phyloP scores from a whole-genome alignment of 1,284 basidiomycete species.

The Trichosporon ovoides region DNA sequence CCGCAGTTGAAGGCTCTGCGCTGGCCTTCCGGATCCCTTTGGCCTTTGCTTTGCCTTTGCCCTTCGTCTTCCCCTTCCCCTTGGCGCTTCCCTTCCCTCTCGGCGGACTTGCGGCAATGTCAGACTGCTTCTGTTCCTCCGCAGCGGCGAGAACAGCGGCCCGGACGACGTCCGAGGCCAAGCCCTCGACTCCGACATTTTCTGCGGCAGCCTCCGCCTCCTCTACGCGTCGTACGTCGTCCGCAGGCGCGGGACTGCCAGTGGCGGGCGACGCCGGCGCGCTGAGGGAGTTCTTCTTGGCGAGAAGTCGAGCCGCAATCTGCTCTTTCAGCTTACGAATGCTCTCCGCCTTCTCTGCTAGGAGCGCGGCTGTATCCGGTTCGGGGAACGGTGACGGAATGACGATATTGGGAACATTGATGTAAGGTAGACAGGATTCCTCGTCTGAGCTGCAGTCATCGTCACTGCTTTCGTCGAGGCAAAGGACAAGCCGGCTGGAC shows the following conservation, averaged over 20 bases:
- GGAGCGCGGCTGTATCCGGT: conserved; percentile 19
- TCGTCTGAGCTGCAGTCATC: conserved; percentile 18
- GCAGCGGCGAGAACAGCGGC: conserved; percentile 12
- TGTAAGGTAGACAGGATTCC: background rate
- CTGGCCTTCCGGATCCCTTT: background rate
- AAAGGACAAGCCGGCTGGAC: conserved; percentile 21
- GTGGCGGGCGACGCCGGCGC: background rate
- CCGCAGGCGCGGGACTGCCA: background rate
- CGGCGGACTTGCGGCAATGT: background rate
- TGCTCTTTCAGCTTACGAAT: conserved; percentile 36
- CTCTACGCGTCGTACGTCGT: background rate
- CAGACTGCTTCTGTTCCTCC: conserved; percentile 1
- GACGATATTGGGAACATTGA: conserved; percentile 8
- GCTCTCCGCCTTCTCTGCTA: conserved; percentile 33
- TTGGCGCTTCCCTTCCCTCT: background rate
- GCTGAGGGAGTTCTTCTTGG: conserved; percentile 11
- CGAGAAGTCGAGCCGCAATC: conserved; percentile 29
- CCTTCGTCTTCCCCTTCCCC: background rate
- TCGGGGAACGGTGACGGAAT: conserved; percentile 12
- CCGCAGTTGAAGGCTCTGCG: no score
- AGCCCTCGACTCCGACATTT: conserved; percentile 5
- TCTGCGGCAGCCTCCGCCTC: conserved; percentile 10
- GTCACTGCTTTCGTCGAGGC: conserved; percentile 31
- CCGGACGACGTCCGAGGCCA: conserved; percentile 8
- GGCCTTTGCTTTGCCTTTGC: no score